Evolutionary conservation across 2,329 filamentous ascomycete genomes (phyloP).

Genomic region (Clonostachys chloroleuca): DNA sequence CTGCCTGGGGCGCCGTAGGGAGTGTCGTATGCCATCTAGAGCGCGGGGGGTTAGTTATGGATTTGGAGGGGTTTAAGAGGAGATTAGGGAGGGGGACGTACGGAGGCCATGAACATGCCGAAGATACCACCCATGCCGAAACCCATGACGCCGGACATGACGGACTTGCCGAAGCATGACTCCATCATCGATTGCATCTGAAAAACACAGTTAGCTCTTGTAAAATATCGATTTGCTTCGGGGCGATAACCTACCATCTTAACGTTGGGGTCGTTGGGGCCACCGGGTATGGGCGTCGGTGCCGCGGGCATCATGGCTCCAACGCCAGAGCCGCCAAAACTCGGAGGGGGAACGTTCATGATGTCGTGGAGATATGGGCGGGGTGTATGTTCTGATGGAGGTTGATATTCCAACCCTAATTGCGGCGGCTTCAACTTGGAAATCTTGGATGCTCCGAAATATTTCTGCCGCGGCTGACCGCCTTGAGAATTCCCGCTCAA

Average conservation of each 20-base stretch:
- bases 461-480: conserved; percentile 35
- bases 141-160: conserved; percentile 86
- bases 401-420: no score
- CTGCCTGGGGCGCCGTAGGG: conserved; percentile 58
- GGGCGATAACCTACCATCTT: conserved; percentile 34
- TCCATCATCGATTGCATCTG: conserved; percentile 82
- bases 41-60: not conserved
- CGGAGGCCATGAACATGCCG: conserved; percentile 95
- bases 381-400: conserved; percentile 2
- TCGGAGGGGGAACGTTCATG: conserved; percentile 34
- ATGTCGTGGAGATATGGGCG: conserved; percentile 6
- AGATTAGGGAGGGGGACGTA: conserved; percentile 36
- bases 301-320: no score
- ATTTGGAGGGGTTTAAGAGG: not conserved
- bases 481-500: conserved; percentile 8
- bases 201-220: not conserved
- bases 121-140: conserved; percentile 93
- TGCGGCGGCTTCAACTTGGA: not conserved
- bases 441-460: conserved; percentile 18
- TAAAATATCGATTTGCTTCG: not conserved
- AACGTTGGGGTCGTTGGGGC: conserved; percentile 40
- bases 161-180: conserved; percentile 84
- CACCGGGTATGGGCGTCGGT: conserved; percentile 7
- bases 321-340: conserved; percentile 8
- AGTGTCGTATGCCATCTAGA: conserved; percentile 96